Evolutionary conservation across 345 rosid genomes (phyloP), one percentile per base, ranked within the genome.

Genomic region (Schrenkiella parvula): DNA sequence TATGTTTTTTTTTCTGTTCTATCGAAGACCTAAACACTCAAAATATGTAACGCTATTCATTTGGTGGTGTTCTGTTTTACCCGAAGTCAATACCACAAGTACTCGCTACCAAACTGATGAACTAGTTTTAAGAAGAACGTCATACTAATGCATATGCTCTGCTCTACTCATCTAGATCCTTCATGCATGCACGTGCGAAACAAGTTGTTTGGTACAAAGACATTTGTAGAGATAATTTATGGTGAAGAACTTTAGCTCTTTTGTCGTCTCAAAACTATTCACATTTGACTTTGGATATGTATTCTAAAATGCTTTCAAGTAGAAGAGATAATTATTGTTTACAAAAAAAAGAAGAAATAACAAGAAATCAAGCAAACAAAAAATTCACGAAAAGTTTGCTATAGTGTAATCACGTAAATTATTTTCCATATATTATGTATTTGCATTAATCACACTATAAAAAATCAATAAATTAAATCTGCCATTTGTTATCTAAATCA

Each of bases 31-130:
- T n/a, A n/a, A n/a, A n/a, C n/a, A n/a, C n/a, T n/a, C n/a, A n/a
- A n/a, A n/a, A n/a, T n/a, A n/a, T 9, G 76, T 81, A 17, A 81
- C 75, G 71, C 82, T 85, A 22, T 81, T 86, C 32, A 55, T 72
- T 28, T 68, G 85, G 82, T 12, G 87, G 87, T 65, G 73, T 80
- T 4, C 68, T 74, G 79, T 79, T 79, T 63, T 81, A 56, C 66
- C 78, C 21, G 74, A 81, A 76, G 62, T 52, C 65, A 21, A 29
- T 74, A 38, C 31, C 5, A 39, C 37, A 29, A 42, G 13, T 66
- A 39, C 28, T 61, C 13, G 62, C 57, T n/a, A 65, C 43, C 51
- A 79, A 73, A 65, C 74, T 53, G 65, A 35, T 63, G 8, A 79
- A 71, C n/a, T 29, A 9, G 34, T 41, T 56, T 21, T 9, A 50